These are phyloP conservation scores for Leucocoprinus sp. DNA, from an alignment of 768 basidiomycete genomes.

Conservation along the genomic window DNA sequence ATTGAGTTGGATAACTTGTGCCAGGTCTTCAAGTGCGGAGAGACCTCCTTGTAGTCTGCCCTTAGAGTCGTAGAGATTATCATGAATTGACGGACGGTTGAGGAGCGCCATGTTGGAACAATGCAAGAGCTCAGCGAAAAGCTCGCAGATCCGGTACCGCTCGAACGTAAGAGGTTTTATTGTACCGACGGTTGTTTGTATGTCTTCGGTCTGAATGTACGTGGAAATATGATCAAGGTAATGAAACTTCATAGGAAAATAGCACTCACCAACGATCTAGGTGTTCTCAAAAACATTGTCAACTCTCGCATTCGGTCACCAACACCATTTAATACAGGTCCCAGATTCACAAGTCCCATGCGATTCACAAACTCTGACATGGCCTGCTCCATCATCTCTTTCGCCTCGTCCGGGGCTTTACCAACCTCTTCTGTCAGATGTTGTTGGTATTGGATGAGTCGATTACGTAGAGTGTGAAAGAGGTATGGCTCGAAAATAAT, in stretches of 20 bases:
- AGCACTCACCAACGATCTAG: constrained; percentile 65
- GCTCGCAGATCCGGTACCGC: constrained; percentile 91
- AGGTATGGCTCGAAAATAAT: constrained; percentile 97
- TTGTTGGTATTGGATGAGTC: constrained; percentile 83
- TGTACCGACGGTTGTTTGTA: constrained; percentile 66
- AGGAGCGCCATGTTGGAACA: constrained; percentile 97
- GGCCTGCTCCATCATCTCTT: constrained; percentile 60
- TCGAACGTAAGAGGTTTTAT: constrained; percentile 86
- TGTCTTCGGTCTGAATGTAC: constrained; percentile 45
- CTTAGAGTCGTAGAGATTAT: constrained; percentile 68
- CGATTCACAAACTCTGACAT: constrained; percentile 78
- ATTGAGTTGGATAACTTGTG: constrained; percentile 65
- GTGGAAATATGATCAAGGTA: not conserved
- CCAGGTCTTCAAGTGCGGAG: constrained; percentile 75
- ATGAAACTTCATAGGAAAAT: too few relatives aligned
- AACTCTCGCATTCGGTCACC: constrained; percentile 61
- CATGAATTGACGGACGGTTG: constrained; percentile 67
- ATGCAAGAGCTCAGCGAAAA: constrained; percentile 94
- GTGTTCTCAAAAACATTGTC: constrained; percentile 59
- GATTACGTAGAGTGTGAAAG: constrained; percentile 88
- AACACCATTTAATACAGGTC: constrained; percentile 68
- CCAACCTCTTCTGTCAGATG: constrained; percentile 37
- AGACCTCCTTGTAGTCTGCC: constrained; percentile 88
- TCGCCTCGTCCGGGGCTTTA: constrained; percentile 36
- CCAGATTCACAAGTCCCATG: constrained; percentile 88